Conservation (phyloP, 768 basidiomycete species). For the Russula brevipes region DNA sequence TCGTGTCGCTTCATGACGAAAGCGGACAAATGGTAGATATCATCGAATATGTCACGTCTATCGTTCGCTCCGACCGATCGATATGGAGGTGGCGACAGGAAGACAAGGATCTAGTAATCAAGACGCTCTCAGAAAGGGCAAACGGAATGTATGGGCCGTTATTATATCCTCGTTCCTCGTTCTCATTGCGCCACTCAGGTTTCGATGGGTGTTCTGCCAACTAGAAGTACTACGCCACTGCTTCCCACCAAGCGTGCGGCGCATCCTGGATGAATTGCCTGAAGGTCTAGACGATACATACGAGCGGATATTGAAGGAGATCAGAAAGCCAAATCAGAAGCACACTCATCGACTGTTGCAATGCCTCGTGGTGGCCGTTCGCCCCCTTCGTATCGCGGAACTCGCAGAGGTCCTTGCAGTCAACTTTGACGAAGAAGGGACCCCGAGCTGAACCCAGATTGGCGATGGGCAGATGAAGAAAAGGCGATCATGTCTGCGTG, state of each 20-base stretch:
- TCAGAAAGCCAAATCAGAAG: background rate
- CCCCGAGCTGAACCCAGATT: background rate
- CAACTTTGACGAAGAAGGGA: background rate
- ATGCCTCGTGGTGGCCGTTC: background rate
- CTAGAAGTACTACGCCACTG: background rate
- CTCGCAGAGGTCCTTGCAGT: background rate
- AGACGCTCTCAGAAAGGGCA: background rate
- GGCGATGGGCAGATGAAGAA: background rate
- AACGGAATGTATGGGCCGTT: background rate
- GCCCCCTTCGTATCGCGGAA: background rate
- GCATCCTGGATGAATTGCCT: background rate
- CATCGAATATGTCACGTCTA: background rate
- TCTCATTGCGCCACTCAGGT: background rate
- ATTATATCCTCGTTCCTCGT: background rate
- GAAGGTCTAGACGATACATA: background rate
- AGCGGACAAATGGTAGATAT: background rate
- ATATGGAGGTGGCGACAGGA: background rate
- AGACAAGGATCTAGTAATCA: background rate
- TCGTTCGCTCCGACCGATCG: background rate
- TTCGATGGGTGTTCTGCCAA: background rate
- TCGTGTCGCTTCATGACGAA: too few species aligned
- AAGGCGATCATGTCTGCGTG: background rate
- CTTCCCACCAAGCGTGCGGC: background rate
- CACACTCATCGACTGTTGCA: constrained; percentile 1
- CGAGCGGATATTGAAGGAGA: background rate